Evolutionary conservation across 163 green algal genomes (phyloP).

Genomic region (Volvox carteri): DNA sequence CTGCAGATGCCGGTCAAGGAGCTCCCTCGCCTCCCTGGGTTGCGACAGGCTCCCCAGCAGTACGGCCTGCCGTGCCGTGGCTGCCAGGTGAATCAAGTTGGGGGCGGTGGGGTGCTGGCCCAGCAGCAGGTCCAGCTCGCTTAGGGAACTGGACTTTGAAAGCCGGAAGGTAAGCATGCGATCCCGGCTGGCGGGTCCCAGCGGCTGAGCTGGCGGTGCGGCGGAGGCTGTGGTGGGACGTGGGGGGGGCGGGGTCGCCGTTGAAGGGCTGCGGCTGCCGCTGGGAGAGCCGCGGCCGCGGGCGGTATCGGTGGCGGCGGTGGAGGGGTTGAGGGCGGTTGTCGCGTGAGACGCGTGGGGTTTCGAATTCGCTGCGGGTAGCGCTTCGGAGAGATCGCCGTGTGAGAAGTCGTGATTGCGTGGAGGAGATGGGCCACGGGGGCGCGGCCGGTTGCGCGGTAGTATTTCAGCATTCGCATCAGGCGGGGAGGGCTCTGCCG

Average conservation of each 20-base stretch:
- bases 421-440: too few relatives aligned
- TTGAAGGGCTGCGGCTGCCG: too few relatives aligned
- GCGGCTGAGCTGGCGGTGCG: background rate
- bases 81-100: constrained; percentile 49
- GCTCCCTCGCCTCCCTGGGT: background rate
- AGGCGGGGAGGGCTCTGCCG: too few relatives aligned
- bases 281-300: background rate
- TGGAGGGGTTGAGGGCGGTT: too few relatives aligned
- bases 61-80: constrained; percentile 30
- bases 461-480: too few relatives aligned
- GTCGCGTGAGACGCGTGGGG: too few relatives aligned
- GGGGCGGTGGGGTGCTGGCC: background rate
- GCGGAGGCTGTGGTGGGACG: background rate
- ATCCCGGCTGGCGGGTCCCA: background rate
- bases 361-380: too few relatives aligned
- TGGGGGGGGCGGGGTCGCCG: background rate
- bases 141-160: constrained; percentile 7
- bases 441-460: too few relatives aligned
- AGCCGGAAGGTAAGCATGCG: constrained; percentile 29
- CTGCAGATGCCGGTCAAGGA: constrained; percentile 29
- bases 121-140: constrained; percentile 29
- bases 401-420: too few relatives aligned
- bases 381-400: too few relatives aligned
- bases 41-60: constrained; percentile 31
- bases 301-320: too few relatives aligned